Conservation (phyloP, 768 basidiomycete genomes). For the Trametes meyenii region DNA sequence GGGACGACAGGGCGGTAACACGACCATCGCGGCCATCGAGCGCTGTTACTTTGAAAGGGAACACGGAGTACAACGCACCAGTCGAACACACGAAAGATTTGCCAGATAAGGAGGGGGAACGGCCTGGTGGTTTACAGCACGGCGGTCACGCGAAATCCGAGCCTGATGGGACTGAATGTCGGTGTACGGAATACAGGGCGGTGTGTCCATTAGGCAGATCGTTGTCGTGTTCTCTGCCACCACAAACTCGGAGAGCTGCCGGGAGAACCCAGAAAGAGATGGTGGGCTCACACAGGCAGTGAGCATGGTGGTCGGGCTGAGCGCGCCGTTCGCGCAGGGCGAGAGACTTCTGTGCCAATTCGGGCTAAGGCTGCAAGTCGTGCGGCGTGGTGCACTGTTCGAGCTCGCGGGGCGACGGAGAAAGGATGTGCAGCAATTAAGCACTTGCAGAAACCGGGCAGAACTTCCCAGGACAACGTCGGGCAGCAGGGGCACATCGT, state of each 20-base stretch:
- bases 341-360: conserved; percentile 19
- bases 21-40: conserved; percentile 19
- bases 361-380: neutral
- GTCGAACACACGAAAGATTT: conserved; percentile 4
- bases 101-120: conserved; percentile 14
- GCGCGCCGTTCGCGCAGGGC: conserved; percentile 2
- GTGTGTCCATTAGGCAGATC: neutral
- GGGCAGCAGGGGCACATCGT: neutral
- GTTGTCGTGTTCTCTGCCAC: conserved; percentile 5
- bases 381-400: conserved; percentile 4
- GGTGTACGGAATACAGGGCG: neutral
- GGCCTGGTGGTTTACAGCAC: neutral
- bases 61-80: conserved; percentile 3
- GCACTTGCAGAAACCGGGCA: conserved; percentile 13
- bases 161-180: conserved; percentile 10
- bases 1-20: conserved; percentile 20
- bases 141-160: conserved; percentile 13
- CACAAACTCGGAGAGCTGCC: neutral
- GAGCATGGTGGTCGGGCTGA: conserved; percentile 1
- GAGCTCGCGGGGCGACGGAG: conserved; percentile 6
- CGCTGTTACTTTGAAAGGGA: conserved; percentile 3
- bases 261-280: conserved; percentile 4
- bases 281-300: conserved; percentile 11
- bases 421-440: conserved; percentile 7
- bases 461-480: conserved; percentile 6